A percentile compares a stretch with the other conserved stretches of the same genome.
phyloP scores from a whole-genome alignment of 1,139 yeast genomes.

The Kurtzmaniella quercitrusa region DNA sequence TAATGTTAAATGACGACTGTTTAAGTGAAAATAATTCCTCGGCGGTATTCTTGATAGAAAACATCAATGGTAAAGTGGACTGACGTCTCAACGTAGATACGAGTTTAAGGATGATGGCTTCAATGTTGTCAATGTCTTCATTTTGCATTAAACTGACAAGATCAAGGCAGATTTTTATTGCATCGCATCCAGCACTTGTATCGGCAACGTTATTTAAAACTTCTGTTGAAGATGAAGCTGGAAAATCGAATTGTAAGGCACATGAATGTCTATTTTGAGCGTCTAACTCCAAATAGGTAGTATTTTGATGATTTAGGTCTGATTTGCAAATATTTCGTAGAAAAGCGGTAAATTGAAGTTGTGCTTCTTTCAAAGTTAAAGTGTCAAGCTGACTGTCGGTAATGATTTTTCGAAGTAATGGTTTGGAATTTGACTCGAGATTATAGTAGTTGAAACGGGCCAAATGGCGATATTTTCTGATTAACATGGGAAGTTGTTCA shows the following conservation, averaged over 20 bases:
- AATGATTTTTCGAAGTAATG: background rate
- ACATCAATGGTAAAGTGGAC: constrained; percentile 8
- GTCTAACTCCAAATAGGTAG: background rate
- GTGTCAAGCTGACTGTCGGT: constrained; percentile 1
- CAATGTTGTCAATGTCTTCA: constrained; percentile 3
- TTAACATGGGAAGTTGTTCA: background rate
- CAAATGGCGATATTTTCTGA: background rate
- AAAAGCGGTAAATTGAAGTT: background rate
- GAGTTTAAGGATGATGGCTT: constrained; percentile 8
- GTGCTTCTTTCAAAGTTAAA: constrained; percentile 1
- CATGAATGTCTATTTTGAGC: constrained; percentile 5
- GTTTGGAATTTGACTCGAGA: background rate
- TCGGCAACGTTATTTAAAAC: constrained; percentile 3
- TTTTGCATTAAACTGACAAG: constrained; percentile 10
- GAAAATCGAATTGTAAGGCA: constrained; percentile 10
- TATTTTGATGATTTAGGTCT: background rate
- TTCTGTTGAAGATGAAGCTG: constrained; percentile 5
- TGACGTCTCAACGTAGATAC: constrained; percentile 9
- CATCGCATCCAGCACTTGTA: constrained; percentile 11
- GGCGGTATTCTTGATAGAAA: constrained; percentile 1
- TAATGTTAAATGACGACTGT: background rate
- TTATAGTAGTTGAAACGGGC: constrained; percentile 1
- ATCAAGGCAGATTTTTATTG: constrained; percentile 12
- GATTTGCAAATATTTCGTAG: constrained; percentile 4
- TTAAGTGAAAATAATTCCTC: background rate